Evolutionary conservation across 148 eudicot genomes (phyloP), one percentile per base, ranked within the genome.

Genomic region (Fagopyrum homotropicum): DNA sequence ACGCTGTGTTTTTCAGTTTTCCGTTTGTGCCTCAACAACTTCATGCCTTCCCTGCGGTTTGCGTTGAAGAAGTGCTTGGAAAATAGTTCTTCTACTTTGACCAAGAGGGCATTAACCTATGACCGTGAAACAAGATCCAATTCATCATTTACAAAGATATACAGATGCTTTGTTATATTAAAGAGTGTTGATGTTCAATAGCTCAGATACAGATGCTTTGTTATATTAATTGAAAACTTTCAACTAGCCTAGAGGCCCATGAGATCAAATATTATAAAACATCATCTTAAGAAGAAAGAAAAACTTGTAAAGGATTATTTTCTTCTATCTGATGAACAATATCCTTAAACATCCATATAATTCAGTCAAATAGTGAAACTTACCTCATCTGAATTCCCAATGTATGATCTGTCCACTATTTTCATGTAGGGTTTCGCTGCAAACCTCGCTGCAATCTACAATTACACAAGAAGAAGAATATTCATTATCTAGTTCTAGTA

Each of bases 371-470:
- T 57, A 57, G 22, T 22, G 30, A 19, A 9, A 14, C 71, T 66
- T 79, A 89, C 98, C 96, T 89, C 93, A 29, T 93, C 98, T 26
- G 87, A 86, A 73, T 81, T 85, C 68, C 96, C 98, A 63, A 93
- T 70, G 78, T 72, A 88, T 48, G 98, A 93, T 73, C 84, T 79
- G 76, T 90, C 98, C 68, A 93, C 89, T 16, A 84, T 84, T 83
- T 85, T 83, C 90, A 93, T 84, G 81, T 90, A 93, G 48, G 87
- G 81, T 79, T 81, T 86, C 69, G 98, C 85, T 64, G 88, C 93
- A 47, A 35, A 78, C 81, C 93, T 86, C 52, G 88, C 82, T 12
- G 93, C 82, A n/a, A 85, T 78, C 98, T 90, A 77, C 64, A 75
- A 50, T 49, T 48, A 73, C 52, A 70, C 52, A 83, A 70, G 30